phyloP scores from a whole-genome alignment of 1,284 basidiomycete genomes.

The Phellinidium pouzarii region DNA sequence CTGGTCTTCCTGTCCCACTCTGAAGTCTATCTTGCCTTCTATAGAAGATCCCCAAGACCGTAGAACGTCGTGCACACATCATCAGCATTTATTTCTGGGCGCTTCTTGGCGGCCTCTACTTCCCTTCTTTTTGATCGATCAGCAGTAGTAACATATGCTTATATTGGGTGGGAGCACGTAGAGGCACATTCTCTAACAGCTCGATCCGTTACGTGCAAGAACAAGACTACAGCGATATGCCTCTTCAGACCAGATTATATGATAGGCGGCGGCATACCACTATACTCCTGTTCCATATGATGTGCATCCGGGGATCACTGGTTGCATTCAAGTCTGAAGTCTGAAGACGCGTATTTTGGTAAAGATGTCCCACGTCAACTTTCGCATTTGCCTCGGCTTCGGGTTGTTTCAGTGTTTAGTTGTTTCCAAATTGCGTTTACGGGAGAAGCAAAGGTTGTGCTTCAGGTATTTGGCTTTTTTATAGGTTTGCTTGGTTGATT shows the following conservation, averaged over 20 bases:
- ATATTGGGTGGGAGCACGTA: neutral
- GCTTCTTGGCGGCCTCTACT: neutral
- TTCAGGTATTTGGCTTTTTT: neutral
- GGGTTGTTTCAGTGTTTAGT: too few species aligned
- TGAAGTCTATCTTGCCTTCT: neutral
- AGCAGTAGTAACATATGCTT: neutral
- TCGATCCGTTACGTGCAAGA: too few species aligned
- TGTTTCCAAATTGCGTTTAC: neutral
- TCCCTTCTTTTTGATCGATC: neutral
- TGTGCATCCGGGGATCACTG: neutral
- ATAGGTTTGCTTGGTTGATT: neutral
- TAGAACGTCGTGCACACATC: too few species aligned
- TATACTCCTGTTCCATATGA: neutral
- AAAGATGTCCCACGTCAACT: neutral
- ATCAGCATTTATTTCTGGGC: neutral
- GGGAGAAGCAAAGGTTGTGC: slow-evolving; percentile 4
- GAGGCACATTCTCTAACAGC: neutral
- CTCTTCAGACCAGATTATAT: neutral
- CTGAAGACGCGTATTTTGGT: neutral
- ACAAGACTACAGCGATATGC: neutral
- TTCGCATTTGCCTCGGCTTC: too few species aligned
- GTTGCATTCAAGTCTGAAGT: neutral
- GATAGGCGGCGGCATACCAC: neutral
- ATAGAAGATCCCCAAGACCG: neutral
- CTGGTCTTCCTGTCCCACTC: neutral